Evolutionary conservation across 331 rosid genomes (phyloP).

Genomic region (Phaseolus coccineus): DNA sequence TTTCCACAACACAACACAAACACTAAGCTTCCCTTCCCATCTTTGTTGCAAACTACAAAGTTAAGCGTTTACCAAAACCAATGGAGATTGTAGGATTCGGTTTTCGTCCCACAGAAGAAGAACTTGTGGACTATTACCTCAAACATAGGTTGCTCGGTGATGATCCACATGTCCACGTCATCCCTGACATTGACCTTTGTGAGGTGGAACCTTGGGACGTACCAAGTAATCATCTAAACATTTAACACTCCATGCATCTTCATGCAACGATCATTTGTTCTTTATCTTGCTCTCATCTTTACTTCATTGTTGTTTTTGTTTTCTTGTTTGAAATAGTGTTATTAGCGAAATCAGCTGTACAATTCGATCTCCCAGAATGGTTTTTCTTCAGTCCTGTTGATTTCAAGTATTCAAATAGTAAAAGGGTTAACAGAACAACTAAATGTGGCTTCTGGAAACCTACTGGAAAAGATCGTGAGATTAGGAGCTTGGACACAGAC

Average conservation of each 20-base stretch:
- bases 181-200: constrained; percentile 58
- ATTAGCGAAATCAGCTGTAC: constrained; percentile 1
- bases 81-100: constrained; percentile 63
- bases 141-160: constrained; percentile 49
- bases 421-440: constrained; percentile 54
- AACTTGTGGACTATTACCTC: constrained; percentile 57
- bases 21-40: background rate
- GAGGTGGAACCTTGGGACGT: constrained; percentile 59
- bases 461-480: constrained; percentile 51
- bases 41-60: background rate
- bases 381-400: constrained; percentile 53
- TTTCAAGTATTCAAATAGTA: constrained; percentile 43
- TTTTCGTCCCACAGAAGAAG: constrained; percentile 73
- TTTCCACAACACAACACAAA: background rate
- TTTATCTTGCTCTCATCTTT: background rate
- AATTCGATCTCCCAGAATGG: constrained; percentile 53
- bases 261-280: background rate
- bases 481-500: constrained; percentile 29
- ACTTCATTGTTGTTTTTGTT: background rate
- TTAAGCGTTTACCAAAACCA: background rate
- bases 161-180: constrained; percentile 12
- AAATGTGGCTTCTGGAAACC: constrained; percentile 66
- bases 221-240: constrained; percentile 42
- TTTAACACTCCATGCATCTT: background rate
- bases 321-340: background rate